Base-by-base conservation (phyloP, 192 early-diverging fungal species). In the Rhizoclosmatium globosum region DNA sequence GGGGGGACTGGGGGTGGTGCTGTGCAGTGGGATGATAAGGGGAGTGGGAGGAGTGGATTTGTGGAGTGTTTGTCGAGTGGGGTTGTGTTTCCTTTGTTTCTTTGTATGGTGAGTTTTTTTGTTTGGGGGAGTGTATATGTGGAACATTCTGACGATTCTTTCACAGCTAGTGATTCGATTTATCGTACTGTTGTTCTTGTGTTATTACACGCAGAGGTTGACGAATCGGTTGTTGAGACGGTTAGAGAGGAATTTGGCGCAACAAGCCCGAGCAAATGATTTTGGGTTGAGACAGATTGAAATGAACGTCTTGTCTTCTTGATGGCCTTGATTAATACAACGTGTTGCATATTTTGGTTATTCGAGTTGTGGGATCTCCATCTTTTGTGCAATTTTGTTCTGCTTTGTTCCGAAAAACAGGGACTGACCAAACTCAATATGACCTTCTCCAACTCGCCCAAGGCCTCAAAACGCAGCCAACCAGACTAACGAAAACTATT, bases 201-300 rank as follows among this genome's bases (percentile, higher is more conserved):
- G 7, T 6, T 64, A 64, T 21, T 64, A 64, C 62, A 64, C 62
- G 41, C 62, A 64, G 21, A 7, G 62, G 41, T 21, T 64, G 62
- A 23, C 21, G 9, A 64, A 64, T 21, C 62, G 62, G 21, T 21
- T 64, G 41, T 21, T 64, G 9, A 6, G 62, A 6, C 21, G 62
- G 21, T 11, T 41, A 21, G 62, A 23, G 62, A 7, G 62, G 9
- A 64, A 53, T 17, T 17, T 13, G 50, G 17, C 50, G 50, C 50
- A 31, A 31, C 31, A 31, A 31, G 31, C 31, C 31, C 31, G 31
- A 31, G 31, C 31, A 31, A 31, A 31, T 31, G 31, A 31, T 31
- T 31, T 31, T 31, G 31, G 31, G 31, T 31, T 31, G 31, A 31
- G 31, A 31, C 31, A 31, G 31, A 31, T 31, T 31, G 31, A 31